These are phyloP conservation scores for Mortierella hygrophila DNA, from an alignment of 192 early-diverging fungal genomes.

Conservation along the genomic window DNA sequence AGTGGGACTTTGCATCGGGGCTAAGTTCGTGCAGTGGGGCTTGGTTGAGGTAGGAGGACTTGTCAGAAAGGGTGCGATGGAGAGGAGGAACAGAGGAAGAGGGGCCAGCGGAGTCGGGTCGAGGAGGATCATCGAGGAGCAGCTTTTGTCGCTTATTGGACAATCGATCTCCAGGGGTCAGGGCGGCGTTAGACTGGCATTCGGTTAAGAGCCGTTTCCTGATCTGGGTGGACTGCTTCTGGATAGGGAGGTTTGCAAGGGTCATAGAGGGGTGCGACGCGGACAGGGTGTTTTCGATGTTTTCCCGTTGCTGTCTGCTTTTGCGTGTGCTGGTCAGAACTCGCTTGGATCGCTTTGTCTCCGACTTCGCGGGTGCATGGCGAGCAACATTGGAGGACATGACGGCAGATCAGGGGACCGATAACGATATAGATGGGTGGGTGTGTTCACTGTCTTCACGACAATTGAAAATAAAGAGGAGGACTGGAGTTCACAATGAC, in stretches of 20 bases:
- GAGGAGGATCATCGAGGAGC: constrained; percentile 13
- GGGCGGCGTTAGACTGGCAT: constrained; percentile 9
- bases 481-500: background rate
- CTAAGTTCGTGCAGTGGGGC: constrained; percentile 2
- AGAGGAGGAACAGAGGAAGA: constrained; percentile 15
- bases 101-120: background rate
- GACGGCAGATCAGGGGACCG: constrained; percentile 2
- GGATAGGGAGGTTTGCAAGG: constrained; percentile 34
- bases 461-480: constrained; percentile 4
- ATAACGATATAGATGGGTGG: background rate
- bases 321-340: constrained; percentile 14
- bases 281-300: constrained; percentile 26
- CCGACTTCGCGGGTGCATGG: constrained; percentile 10
- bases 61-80: constrained; percentile 46
- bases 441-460: background rate
- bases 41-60: constrained; percentile 39
- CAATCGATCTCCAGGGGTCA: constrained; percentile 10
- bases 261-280: background rate
- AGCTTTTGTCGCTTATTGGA: constrained; percentile 24
- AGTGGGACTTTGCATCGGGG: constrained; percentile 13
- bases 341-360: constrained; percentile 19
- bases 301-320: constrained; percentile 23
- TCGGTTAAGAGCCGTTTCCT: constrained; percentile 36
- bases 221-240: constrained; percentile 40
- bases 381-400: constrained; percentile 36